phyloP scores from a whole-genome alignment of 1,284 basidiomycete species.

The Cryptococcus sp. region DNA sequence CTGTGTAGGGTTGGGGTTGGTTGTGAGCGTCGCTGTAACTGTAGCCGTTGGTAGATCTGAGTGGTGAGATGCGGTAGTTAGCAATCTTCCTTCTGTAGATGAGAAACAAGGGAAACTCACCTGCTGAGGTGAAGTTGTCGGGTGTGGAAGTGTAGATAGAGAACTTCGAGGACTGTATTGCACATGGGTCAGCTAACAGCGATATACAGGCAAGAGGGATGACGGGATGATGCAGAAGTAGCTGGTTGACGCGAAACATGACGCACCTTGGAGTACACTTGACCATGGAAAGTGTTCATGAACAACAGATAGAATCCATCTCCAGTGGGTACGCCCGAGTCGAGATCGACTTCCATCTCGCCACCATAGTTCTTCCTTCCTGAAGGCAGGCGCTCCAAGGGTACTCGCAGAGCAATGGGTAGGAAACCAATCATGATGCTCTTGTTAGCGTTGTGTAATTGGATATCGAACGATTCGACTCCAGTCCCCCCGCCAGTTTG shows the following conservation, averaged over 20 bases:
- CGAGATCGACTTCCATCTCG: conserved; percentile 48
- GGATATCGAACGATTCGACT: conserved; percentile 50
- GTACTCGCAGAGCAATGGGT: conserved; percentile 46
- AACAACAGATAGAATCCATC: conserved; percentile 44
- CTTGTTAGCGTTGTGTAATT: conserved; percentile 49
- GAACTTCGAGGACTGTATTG: not conserved
- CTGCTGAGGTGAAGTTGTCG: not conserved
- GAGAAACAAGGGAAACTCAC: conserved; percentile 10
- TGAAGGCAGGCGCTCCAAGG: conserved; percentile 36
- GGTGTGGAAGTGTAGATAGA: not conserved
- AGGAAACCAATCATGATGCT: conserved; percentile 49
- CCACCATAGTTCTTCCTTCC: conserved; percentile 48
- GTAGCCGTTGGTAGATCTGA: conserved; percentile 2
- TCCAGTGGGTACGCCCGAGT: conserved; percentile 35
- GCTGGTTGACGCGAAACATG: not conserved
- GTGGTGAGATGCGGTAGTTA: conserved; percentile 5
- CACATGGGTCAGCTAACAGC: not conserved
- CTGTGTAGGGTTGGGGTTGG: conserved; percentile 47
- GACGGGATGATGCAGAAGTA: not conserved
- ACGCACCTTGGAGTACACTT: conserved; percentile 46
- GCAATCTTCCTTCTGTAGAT: not conserved
- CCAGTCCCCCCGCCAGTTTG: conserved; percentile 47
- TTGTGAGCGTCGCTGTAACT: not conserved
- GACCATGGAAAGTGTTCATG: conserved; percentile 45
- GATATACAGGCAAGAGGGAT: not conserved